These are phyloP conservation scores for Auricularia sp. DNA, from an alignment of 768 basidiomycete genomes.

Conservation along the genomic window DNA sequence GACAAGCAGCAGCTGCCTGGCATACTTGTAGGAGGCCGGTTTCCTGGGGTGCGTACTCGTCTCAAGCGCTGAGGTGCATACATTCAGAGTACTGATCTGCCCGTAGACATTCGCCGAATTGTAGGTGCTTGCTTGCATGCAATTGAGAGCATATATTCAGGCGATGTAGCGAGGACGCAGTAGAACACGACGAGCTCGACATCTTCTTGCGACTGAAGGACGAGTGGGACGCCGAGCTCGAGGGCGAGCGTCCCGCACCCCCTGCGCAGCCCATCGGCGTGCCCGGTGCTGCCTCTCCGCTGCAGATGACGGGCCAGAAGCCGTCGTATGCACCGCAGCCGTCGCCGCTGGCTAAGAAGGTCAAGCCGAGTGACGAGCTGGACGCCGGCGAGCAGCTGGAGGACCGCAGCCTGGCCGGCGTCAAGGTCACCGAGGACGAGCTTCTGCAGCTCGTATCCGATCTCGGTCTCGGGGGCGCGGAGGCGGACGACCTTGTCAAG, in stretches of 20 bases:
- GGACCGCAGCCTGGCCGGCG: conserved; percentile 65
- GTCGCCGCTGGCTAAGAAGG: conserved; percentile 29
- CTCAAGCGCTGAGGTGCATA: conserved; percentile 2
- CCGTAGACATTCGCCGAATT: conserved; percentile 61
- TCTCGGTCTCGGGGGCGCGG: conserved; percentile 64
- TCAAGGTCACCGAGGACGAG: conserved; percentile 69
- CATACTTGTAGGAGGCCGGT: conserved; percentile 66
- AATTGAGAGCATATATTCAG: conserved; percentile 3
- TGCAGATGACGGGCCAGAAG: conserved; percentile 70
- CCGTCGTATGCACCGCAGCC: conserved; percentile 36
- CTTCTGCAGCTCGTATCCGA: conserved; percentile 59
- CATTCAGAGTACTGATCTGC: background rate
- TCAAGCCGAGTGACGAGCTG: conserved; percentile 28
- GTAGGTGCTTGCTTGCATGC: conserved; percentile 30
- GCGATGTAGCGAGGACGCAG: conserved; percentile 63
- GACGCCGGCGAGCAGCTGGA: conserved; percentile 60
- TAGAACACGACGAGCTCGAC: conserved; percentile 65
- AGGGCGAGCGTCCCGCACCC: conserved; percentile 49
- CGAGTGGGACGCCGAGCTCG: conserved; percentile 46
- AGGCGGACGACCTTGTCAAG: conserved; percentile 65
- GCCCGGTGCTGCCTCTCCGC: conserved; percentile 63
- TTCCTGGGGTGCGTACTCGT: conserved; percentile 53
- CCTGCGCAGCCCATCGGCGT: conserved; percentile 60
- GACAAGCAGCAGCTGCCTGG: conserved; percentile 82
- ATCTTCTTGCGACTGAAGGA: conserved; percentile 65